Evolutionary conservation across 2,329 filamentous ascomycete species (phyloP).

Genomic region (Hymenoscyphus occultus): DNA sequence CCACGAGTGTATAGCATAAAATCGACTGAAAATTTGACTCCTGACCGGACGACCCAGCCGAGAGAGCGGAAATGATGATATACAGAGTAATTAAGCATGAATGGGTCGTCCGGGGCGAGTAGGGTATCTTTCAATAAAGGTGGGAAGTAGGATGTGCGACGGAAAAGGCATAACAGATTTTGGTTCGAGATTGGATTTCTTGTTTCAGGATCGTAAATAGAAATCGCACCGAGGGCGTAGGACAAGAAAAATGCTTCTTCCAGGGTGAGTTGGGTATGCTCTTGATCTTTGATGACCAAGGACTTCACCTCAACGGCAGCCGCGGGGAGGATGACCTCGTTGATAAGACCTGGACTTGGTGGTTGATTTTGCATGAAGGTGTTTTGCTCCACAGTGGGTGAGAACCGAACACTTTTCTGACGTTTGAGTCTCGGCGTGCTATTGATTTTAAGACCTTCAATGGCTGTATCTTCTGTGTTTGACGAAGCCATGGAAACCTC

Average conservation of each 20-base stretch:
- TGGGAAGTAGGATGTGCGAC: conserved; percentile 68
- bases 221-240: conserved; percentile 74
- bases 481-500: conserved; percentile 21
- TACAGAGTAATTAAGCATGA: conserved; percentile 80
- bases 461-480: conserved; percentile 21
- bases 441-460: conserved; percentile 15
- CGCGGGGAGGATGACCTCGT: neutral
- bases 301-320: conserved; percentile 19
- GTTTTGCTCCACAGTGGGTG: conserved; percentile 62
- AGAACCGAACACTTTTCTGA: conserved; percentile 69
- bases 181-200: conserved; percentile 47
- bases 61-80: conserved; percentile 96
- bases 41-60: conserved; percentile 89
- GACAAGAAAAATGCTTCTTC: conserved; percentile 91
- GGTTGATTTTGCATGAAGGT: conserved; percentile 54
- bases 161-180: conserved; percentile 64
- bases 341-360: conserved; percentile 30
- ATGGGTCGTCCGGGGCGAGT: conserved; percentile 73
- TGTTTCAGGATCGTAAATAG: conserved; percentile 53
- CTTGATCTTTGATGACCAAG: conserved; percentile 51
- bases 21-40: conserved; percentile 92
- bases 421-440: conserved; percentile 38
- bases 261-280: conserved; percentile 86
- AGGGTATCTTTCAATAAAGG: conserved; percentile 41
- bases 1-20: conserved; percentile 93